Evolutionary conservation across 352 stramenopile species (phyloP).

Genomic region (Globisporangium nunn): DNA sequence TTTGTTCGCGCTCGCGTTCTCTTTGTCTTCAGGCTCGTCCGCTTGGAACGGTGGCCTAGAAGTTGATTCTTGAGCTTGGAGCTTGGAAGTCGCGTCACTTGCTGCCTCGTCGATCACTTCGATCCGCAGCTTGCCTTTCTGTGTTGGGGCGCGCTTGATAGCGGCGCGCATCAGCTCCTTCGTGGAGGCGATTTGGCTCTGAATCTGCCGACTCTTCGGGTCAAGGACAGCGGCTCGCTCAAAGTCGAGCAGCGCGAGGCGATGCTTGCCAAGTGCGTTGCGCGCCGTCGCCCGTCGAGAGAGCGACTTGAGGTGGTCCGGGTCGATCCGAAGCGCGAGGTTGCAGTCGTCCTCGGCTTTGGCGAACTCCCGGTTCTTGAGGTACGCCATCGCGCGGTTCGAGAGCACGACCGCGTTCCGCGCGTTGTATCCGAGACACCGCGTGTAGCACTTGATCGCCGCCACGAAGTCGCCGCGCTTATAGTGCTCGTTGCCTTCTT

Average conservation of each 20-base stretch:
- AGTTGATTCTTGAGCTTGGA: background rate
- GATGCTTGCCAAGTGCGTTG: constrained; percentile 82
- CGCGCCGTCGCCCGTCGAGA: constrained; percentile 76
- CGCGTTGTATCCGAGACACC: constrained; percentile 64
- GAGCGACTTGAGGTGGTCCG: constrained; percentile 82
- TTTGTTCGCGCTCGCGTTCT: constrained; percentile 6
- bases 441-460: constrained; percentile 87
- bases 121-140: constrained; percentile 32
- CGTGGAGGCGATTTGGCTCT: constrained; percentile 46
- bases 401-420: constrained; percentile 75
- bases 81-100: background rate
- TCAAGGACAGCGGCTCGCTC: constrained; percentile 53
- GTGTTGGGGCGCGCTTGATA: constrained; percentile 60
- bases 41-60: background rate
- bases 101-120: constrained; percentile 20
- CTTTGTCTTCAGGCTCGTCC: constrained; percentile 2
- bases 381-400: constrained; percentile 87
- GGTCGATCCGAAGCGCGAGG: constrained; percentile 72
- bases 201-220: constrained; percentile 63
- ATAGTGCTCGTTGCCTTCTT: constrained; percentile 92
- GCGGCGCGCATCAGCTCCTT: constrained; percentile 54
- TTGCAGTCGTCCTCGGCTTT: constrained; percentile 89
- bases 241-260: constrained; percentile 80
- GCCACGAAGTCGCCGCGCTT: constrained; percentile 78
- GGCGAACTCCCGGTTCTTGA: constrained; percentile 83